Base-by-base conservation (phyloP, 2,329 filamentous ascomycete genomes). In the Scytalidium sp. region DNA sequence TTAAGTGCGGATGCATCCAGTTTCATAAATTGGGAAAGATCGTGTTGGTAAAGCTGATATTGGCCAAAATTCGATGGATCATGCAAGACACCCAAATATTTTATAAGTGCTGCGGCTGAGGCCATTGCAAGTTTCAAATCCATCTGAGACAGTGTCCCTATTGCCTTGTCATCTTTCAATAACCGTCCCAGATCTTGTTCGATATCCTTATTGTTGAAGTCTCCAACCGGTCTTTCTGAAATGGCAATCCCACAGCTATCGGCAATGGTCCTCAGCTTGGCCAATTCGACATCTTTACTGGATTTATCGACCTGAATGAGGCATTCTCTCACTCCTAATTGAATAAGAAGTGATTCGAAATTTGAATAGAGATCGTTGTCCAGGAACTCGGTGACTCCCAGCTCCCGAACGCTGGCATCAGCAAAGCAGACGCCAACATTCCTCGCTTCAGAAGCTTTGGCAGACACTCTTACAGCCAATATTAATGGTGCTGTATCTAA, bases 361-460 rank as follows among this genome's bases (percentile, higher is more conserved):
- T 99, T 99, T 46, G 93, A 97, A 73, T 95, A 99, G 9, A 97
- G 78, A 65, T 99, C 94, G 64, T 97, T 99, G 75, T 99, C 94
- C n/a, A 96, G 81, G 58, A 99, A 99, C 66, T 99, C 95, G 75
- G 90, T 96, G 47, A 99, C 91, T 8, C 94, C 94, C 2, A 99
- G 79, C 73, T 99, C 94, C 46, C 94, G 81, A 21, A 97, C 93
- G 58, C 90, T 97, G 1, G 95, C 94, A 74, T 99, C 94, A 7
- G 94, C 95, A 65, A 99, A 99, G 70, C 94, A 97, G 4, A 99
- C 93, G 8, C 94, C 94, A 0, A 99, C 87, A 56, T 81, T 89
- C 42, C 94, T 81, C 5, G 87, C 89, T 67, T 97, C 93, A 0
- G 81, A 81, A 1, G 90, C 89, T 65, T 88, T 95, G n/a, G 90